phyloP scores from a whole-genome alignment of 768 basidiomycete genomes.

The Boletus fagicola region DNA sequence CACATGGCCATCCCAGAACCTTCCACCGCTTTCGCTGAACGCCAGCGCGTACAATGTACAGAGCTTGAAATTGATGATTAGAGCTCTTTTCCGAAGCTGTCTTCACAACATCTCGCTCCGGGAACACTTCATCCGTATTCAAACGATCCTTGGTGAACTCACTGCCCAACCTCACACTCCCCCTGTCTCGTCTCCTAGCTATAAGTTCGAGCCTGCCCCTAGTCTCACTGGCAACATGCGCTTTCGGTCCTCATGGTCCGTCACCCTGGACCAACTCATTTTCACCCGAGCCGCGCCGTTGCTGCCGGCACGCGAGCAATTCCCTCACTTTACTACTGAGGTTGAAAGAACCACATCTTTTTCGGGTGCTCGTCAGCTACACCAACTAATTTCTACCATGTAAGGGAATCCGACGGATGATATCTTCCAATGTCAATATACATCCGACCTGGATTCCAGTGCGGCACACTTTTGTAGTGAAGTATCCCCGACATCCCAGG shows the following conservation, averaged over 20 bases:
- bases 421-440: background rate
- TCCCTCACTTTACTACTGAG: background rate
- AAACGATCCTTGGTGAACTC: background rate
- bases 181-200: background rate
- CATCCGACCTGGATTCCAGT: background rate
- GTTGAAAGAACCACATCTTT: background rate
- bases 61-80: background rate
- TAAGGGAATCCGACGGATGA: background rate
- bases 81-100: background rate
- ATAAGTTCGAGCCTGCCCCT: background rate
- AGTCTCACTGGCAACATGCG: background rate
- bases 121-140: background rate
- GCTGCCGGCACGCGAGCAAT: background rate
- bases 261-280: background rate
- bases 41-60: background rate
- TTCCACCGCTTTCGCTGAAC: background rate
- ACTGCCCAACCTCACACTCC: background rate
- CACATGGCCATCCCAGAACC: background rate
- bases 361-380: background rate
- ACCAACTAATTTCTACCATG: background rate
- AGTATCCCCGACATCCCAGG: background rate
- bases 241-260: background rate
- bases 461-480: background rate
- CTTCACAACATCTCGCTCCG: background rate
- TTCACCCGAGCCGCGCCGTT: conserved; percentile 4